Evolutionary conservation across 176 grass and related monocot genomes (phyloP).

Genomic region (Stipa capillata): DNA sequence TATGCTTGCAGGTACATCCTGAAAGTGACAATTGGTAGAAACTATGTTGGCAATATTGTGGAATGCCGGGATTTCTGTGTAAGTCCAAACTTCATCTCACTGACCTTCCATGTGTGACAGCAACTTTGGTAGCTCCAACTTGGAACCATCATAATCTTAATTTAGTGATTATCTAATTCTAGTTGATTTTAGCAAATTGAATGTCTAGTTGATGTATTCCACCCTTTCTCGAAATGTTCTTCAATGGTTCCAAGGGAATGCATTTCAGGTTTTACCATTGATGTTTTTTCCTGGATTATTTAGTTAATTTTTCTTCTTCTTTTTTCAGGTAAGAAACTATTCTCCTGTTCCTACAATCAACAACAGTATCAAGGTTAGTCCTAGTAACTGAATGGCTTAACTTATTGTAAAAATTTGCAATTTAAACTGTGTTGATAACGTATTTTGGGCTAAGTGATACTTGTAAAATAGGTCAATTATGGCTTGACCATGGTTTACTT

Average conservation of each 20-base stretch:
- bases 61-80: constrained; percentile 80
- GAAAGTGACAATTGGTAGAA: constrained; percentile 83
- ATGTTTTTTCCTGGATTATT: not conserved
- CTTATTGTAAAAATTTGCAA: not conserved
- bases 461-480: not conserved
- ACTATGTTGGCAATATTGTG: constrained; percentile 79
- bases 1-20: constrained; percentile 66
- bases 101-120: not conserved
- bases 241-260: not conserved
- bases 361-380: constrained; percentile 91
- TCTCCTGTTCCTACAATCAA: constrained; percentile 75
- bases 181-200: not conserved
- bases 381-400: constrained; percentile 11
- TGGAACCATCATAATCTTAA: not conserved
- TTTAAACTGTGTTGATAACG: not conserved
- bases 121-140: not conserved
- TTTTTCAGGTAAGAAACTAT: constrained; percentile 80
- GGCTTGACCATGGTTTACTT: not conserved
- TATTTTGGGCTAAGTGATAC: not conserved
- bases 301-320: not conserved
- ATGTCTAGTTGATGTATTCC: not conserved
- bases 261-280: not conserved
- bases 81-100: constrained; percentile 27
- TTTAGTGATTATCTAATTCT: not conserved
- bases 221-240: not conserved